phyloP scores from a whole-genome alignment of 2,329 filamentous ascomycete genomes.

The Colletotrichum somersetense region DNA sequence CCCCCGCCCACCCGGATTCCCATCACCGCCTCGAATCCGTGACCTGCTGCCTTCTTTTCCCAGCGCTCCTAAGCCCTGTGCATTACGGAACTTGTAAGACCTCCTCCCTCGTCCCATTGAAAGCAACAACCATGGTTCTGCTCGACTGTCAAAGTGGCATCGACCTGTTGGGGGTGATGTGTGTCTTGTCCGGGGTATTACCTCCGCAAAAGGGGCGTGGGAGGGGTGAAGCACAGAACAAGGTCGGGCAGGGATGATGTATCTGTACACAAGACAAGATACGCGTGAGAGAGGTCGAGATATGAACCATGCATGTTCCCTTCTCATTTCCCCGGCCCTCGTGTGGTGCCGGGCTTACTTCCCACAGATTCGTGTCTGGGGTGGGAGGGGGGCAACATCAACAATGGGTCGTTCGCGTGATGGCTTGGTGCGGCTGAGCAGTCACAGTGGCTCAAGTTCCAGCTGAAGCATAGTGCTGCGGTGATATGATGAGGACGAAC shows the following conservation, averaged over 20 bases:
- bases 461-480: neutral
- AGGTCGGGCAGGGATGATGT: conserved; percentile 12
- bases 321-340: neutral
- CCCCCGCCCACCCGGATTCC: too few relatives aligned
- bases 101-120: neutral
- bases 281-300: neutral
- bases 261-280: neutral
- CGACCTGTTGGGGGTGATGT: conserved; percentile 12
- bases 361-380: neutral
- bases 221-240: neutral
- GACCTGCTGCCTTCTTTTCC: neutral
- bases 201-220: neutral
- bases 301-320: conserved; percentile 23
- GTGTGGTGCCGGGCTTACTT: neutral
- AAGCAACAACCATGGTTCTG: conserved; percentile 5
- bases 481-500: conserved; percentile 4
- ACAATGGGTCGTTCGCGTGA: neutral
- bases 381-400: neutral
- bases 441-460: conserved; percentile 1
- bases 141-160: neutral
- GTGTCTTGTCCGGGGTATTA: conserved; percentile 7
- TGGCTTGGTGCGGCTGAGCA: conserved; percentile 6
- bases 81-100: neutral
- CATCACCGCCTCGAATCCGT: too few relatives aligned
- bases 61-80: neutral